These are phyloP conservation scores for Fusarium brevicatenulatum DNA, from an alignment of 2,329 filamentous ascomycete genomes.

Conservation along the genomic window DNA sequence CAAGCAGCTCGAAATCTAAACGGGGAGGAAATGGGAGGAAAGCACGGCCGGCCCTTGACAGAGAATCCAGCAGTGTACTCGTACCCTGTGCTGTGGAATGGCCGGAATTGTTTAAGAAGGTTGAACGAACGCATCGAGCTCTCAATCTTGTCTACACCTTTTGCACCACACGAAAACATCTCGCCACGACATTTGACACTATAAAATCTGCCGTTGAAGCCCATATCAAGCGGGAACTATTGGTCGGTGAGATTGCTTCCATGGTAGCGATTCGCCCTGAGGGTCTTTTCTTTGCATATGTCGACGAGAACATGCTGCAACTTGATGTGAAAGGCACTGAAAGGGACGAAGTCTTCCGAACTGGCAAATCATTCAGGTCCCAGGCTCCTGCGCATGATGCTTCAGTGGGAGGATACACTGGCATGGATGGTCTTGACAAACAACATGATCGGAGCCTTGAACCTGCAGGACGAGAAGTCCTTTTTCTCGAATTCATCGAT, in stretches of 20 bases:
- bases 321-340: constrained; percentile 78
- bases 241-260: constrained; percentile 81
- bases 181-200: constrained; percentile 91
- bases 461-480: constrained; percentile 68
- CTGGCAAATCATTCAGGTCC: constrained; percentile 57
- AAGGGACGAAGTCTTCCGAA: constrained; percentile 71
- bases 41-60: constrained; percentile 25
- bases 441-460: constrained; percentile 12
- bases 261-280: constrained; percentile 82
- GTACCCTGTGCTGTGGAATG: constrained; percentile 62
- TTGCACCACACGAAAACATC: constrained; percentile 89
- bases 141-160: constrained; percentile 96
- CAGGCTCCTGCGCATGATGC: constrained; percentile 63
- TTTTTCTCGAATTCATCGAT: constrained; percentile 93
- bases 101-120: constrained; percentile 77
- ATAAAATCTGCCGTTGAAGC: constrained; percentile 86
- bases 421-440: constrained; percentile 55
- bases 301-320: constrained; percentile 85
- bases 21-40: constrained; percentile 3
- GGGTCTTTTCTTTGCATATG: constrained; percentile 84
- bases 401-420: constrained; percentile 67
- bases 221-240: constrained; percentile 77
- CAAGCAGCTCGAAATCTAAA: constrained; percentile 9
- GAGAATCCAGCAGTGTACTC: constrained; percentile 31
- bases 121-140: constrained; percentile 83